Conservation (phyloP, 2,329 filamentous ascomycete genomes). For the Paracoccidioides lutzii region DNA sequence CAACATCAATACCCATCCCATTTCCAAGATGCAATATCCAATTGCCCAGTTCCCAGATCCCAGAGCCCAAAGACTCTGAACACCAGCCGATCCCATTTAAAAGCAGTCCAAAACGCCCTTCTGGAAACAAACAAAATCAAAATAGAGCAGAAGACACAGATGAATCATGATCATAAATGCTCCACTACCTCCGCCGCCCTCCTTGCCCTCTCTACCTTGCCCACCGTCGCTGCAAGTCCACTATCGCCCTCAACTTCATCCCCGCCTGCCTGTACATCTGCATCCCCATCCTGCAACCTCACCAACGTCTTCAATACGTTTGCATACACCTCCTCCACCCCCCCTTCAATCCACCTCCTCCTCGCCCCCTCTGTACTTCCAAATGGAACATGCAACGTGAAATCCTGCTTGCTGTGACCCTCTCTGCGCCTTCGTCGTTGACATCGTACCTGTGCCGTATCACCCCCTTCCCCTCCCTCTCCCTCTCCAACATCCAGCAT, state of each 20-base stretch:
- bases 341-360: constrained; percentile 29
- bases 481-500: constrained; percentile 21
- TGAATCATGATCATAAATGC: constrained; percentile 23
- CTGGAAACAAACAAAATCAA: constrained; percentile 2
- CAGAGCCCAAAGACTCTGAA: neutral
- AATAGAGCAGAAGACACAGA: neutral
- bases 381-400: constrained; percentile 19
- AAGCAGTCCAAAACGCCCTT: neutral
- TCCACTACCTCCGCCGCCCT: constrained; percentile 36
- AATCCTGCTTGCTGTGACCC: neutral
- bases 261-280: constrained; percentile 10
- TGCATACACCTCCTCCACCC: constrained; percentile 31
- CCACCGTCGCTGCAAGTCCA: constrained; percentile 33
- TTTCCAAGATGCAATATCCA: constrained; percentile 1
- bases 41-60: neutral
- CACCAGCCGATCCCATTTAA: neutral
- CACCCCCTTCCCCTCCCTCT: constrained; percentile 25
- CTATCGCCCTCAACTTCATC: constrained; percentile 11
- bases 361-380: constrained; percentile 20
- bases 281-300: constrained; percentile 23
- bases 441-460: constrained; percentile 2
- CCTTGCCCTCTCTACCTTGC: constrained; percentile 34
- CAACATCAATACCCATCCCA: constrained; percentile 13
- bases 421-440: neutral
- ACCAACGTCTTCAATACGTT: constrained; percentile 27